Percentiles rank a stretch among this genome's conserved stretches.
phyloP scores from a whole-genome alignment of 345 rosid genomes.

The Leavenworthia alabamica region DNA sequence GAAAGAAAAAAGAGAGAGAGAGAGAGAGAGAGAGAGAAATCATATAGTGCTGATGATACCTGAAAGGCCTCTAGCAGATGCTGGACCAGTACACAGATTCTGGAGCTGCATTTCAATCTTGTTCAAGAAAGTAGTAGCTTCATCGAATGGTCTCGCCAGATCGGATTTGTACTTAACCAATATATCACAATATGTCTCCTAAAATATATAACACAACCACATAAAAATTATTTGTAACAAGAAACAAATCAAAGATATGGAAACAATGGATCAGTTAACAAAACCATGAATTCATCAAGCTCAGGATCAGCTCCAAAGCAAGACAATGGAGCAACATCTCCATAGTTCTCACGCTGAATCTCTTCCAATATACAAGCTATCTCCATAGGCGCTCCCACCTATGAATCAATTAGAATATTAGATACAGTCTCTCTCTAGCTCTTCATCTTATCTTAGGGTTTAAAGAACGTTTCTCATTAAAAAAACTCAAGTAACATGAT shows the following conservation, averaged over 20 bases:
- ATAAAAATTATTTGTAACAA: background rate
- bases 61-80: constrained; percentile 39
- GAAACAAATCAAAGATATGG: background rate
- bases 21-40: background rate
- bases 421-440: too few relatives aligned
- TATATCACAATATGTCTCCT: constrained; percentile 76
- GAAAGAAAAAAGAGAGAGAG: background rate
- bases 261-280: background rate
- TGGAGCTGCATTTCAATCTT: constrained; percentile 84
- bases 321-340: constrained; percentile 35
- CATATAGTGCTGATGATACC: constrained; percentile 41
- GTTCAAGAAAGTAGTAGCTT: constrained; percentile 69
- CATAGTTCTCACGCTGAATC: constrained; percentile 44
- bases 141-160: constrained; percentile 83
- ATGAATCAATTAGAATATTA: too few relatives aligned
- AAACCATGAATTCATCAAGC: constrained; percentile 53
- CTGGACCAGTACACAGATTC: constrained; percentile 55
- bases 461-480: background rate
- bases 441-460: background rate
- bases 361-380: constrained; percentile 52
- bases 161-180: constrained; percentile 75
- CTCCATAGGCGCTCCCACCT: constrained; percentile 92
- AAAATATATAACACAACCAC: background rate
- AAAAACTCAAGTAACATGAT: background rate
- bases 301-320: constrained; percentile 79